Evolutionary conservation across 148 eudicot species (phyloP).

Genomic region (Vaccinium macrocarpon): DNA sequence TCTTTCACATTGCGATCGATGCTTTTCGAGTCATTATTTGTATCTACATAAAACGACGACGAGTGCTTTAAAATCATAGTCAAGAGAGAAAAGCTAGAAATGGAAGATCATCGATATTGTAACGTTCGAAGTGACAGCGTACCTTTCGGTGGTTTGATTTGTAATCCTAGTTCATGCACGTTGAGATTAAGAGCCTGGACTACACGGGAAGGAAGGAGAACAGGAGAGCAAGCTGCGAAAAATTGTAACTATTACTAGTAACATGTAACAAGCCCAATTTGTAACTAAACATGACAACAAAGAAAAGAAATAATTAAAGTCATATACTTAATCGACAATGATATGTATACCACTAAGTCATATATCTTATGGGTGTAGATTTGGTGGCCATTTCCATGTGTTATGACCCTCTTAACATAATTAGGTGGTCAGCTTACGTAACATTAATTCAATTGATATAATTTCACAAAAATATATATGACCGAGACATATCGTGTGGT

Average conservation of each 20-base stretch:
- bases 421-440: neutral
- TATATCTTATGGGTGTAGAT: neutral
- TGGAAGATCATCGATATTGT: no score
- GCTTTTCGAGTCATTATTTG: conserved; percentile 9
- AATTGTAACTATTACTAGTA: neutral
- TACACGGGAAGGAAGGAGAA: conserved; percentile 68
- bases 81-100: neutral
- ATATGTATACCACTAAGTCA: neutral
- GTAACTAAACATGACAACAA: neutral
- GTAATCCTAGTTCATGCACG: conserved; percentile 48
- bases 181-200: conserved; percentile 68
- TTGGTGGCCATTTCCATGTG: neutral
- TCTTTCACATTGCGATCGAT: conserved; percentile 7
- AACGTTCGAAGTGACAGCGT: neutral
- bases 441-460: no score
- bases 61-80: neutral
- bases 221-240: conserved; percentile 57
- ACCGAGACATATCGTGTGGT: no score
- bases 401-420: neutral
- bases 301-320: neutral
- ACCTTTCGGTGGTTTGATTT: conserved; percentile 40
- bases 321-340: neutral
- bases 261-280: neutral
- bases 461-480: no score
- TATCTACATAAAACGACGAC: conserved; percentile 23